A percentile compares a stretch with the other conserved stretches of the same genome.
Conservation (phyloP, 1,284 basidiomycete genomes). For the Malassezia arunalokei region DNA sequence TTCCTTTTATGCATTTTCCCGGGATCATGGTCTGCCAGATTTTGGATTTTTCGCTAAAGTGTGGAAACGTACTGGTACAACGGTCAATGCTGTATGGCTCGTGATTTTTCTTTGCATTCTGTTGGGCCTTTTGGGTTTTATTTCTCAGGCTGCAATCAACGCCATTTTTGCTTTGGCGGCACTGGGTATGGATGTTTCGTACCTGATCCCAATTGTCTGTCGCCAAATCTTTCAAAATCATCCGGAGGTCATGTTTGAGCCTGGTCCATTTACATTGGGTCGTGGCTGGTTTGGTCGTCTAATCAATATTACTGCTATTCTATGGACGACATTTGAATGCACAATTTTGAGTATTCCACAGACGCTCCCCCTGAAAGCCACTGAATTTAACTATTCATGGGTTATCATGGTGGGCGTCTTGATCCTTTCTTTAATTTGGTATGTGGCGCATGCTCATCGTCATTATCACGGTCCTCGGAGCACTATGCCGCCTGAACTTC, state of each 20-base stretch:
- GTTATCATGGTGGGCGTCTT: constrained; percentile 48
- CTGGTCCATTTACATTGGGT: constrained; percentile 79
- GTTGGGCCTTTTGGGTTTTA: constrained; percentile 33
- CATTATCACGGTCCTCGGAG: constrained; percentile 49
- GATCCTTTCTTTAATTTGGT: constrained; percentile 47
- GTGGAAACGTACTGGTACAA: constrained; percentile 55
- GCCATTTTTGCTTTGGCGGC: constrained; percentile 52
- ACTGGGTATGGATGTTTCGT: constrained; percentile 64
- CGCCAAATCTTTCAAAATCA: constrained; percentile 63
- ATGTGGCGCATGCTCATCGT: constrained; percentile 47
- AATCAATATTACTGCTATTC: constrained; percentile 58
- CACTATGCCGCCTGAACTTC: constrained; percentile 29
- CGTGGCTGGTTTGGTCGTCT: constrained; percentile 57
- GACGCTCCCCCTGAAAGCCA: constrained; percentile 19
- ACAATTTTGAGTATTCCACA: constrained; percentile 32
- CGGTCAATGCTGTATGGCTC: constrained; percentile 69
- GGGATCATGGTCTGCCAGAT: constrained; percentile 72
- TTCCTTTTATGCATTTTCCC: constrained; percentile 77
- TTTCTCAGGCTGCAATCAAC: constrained; percentile 29
- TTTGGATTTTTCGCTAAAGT: constrained; percentile 64
- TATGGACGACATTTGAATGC: constrained; percentile 48
- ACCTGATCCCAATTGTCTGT: constrained; percentile 46
- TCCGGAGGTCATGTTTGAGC: constrained; percentile 67
- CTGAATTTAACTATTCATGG: constrained; percentile 31
- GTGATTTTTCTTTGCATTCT: constrained; percentile 52